Base-by-base conservation (phyloP, 495 filamentous ascomycete species). In the Aspergillus funiculosus region DNA sequence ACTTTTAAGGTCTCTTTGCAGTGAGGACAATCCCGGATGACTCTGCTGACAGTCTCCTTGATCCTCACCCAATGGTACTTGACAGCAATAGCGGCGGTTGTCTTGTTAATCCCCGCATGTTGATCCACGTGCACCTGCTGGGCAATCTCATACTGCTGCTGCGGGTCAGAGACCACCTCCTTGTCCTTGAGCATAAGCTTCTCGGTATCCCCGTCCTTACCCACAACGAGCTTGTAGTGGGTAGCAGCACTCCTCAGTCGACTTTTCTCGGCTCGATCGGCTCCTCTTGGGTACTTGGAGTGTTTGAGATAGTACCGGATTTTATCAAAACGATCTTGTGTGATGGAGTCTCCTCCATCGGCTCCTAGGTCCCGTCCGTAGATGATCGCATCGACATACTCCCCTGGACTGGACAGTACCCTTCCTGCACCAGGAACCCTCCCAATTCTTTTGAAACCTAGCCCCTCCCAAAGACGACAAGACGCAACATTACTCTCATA, bases 41-140 rank as follows among this genome's bases (percentile, higher is more conserved):
- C 90, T 52, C 87, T 79, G 59, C 85, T 91, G 44, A 95, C 92
- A 0, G 91, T 97, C 62, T 96, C 91, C 62, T 97, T 98, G 69
- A 98, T 97, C 24, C 92, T 78, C n/a, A 94, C 90, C 92, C 92
- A 98, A 61, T 96, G 92, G 57, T 87, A 96, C 53, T 86, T 85
- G 62, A 95, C 85, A 2, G 92, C 89, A 51, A 98, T 95, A 15
- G 81, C 84, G 6, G 89, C 88, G 0, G 92, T 98, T 1, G 91
- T 96, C 67, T 95, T 97, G 74, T 98, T 98, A 66, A 98, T 97
- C 41, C 92, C 92, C 4, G 83, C 88, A 62, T 98, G 92, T n/a
- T 80, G 73, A 38, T 78, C 67, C 34, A 80, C 66, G 63, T 98
- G 92, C 9, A 89, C 74, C 26, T 72, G 68, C 26, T 81, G 72